These are phyloP conservation scores for Calonectria hawksworthii DNA, from an alignment of 2,329 filamentous ascomycete genomes.

Conservation along the genomic window DNA sequence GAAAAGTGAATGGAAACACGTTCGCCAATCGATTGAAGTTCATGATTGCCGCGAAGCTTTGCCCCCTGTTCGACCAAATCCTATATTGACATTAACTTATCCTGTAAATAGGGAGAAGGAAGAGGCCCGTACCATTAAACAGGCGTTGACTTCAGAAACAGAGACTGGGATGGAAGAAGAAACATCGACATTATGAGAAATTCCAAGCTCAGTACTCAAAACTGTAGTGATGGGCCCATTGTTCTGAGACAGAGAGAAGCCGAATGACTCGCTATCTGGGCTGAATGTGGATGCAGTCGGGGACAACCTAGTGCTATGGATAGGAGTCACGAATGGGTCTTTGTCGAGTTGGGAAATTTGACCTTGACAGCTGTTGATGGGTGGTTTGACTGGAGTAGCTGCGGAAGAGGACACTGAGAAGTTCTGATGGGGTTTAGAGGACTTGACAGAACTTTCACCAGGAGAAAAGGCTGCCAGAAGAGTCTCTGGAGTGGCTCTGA, in stretches of 20 bases:
- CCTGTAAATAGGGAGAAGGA: neutral
- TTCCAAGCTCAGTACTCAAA: conserved; percentile 61
- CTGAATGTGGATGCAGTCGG: conserved; percentile 75
- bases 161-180: conserved; percentile 51
- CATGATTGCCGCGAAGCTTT: conserved; percentile 54
- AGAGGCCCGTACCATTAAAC: conserved; percentile 58
- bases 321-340: conserved; percentile 68
- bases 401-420: conserved; percentile 50
- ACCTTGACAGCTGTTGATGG: conserved; percentile 43
- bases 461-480: conserved; percentile 75
- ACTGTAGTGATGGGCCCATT: conserved; percentile 48
- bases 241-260: conserved; percentile 36
- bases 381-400: conserved; percentile 43
- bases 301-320: conserved; percentile 64
- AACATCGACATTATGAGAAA: conserved; percentile 62
- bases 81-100: conserved; percentile 48
- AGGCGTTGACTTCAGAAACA: conserved; percentile 56
- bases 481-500: conserved; percentile 75
- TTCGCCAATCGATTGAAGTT: conserved; percentile 53
- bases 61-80: conserved; percentile 52
- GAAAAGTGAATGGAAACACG: conserved; percentile 69
- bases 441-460: conserved; percentile 64
- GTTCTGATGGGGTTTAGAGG: conserved; percentile 53
- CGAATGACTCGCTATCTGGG: conserved; percentile 53
- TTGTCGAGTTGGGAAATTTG: conserved; percentile 52